Percentiles rank a stretch among this genome's conserved stretches.
Conservation (phyloP, 768 basidiomycete genomes). For the Tricholoma bakamatsutake region DNA sequence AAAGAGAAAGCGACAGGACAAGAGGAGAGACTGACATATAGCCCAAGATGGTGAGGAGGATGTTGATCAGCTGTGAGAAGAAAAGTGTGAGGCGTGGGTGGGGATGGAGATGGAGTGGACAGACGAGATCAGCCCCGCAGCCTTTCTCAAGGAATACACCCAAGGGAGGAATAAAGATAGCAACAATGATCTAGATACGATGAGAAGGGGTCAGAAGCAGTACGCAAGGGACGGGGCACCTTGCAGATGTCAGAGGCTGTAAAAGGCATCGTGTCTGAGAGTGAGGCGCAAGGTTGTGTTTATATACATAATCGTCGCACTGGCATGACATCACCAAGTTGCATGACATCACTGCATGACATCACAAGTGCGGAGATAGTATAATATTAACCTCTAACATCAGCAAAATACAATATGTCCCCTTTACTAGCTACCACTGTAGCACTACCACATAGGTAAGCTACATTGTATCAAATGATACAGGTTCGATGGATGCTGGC, state of each 20-base stretch:
- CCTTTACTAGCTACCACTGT: too few species aligned
- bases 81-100: constrained; percentile 7
- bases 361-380: too few species aligned
- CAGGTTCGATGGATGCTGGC: too few species aligned
- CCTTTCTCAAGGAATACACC: constrained; percentile 89
- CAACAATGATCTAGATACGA: constrained; percentile 42
- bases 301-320: not conserved
- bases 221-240: constrained; percentile 27
- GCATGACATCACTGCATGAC: not conserved
- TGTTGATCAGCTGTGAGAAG: constrained; percentile 53
- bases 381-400: too few species aligned
- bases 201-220: not conserved
- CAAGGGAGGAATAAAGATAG: constrained; percentile 74
- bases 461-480: too few species aligned
- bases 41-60: constrained; percentile 71
- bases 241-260: constrained; percentile 76
- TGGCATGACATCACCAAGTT: constrained; percentile 13
- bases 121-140: constrained; percentile 59
- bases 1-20: not conserved
- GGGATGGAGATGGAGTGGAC: constrained; percentile 5
- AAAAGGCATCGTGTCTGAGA: constrained; percentile 48
- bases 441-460: too few species aligned
- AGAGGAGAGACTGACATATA: constrained; percentile 51
- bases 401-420: too few species aligned
- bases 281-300: not conserved